Base-by-base conservation (phyloP, 164 flowering plant genomes). In the Sextonia rubra region DNA sequence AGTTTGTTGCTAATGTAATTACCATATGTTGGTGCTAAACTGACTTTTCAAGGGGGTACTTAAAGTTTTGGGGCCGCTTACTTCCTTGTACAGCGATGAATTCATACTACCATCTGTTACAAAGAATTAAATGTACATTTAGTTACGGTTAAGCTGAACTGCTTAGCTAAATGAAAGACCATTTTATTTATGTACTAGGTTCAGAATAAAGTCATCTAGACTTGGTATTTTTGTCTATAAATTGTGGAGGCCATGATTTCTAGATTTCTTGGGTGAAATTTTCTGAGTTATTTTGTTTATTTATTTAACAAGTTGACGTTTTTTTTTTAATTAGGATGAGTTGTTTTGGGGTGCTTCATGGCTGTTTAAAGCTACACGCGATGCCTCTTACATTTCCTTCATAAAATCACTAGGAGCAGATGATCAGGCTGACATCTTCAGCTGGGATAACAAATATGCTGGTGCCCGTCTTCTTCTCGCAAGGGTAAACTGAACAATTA, bases 361-460 rank as follows among this genome's bases (percentile, higher is more conserved):
- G 99, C 84, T 94, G 20, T 73, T 76, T 1, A 85, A 86, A 68
- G 98, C 97, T 7, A 90, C 99, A 18, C 86, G 86, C 29, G 83
- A 90, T 25, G 71, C n/a, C 18, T 73, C 69, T 1, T 94, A 92
- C 77, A 66, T 73, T n/a, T 84, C 84, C 60, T 62, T 84, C 25
- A 23, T 90, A 30, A 82, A 86, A 60, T 80, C 92, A 0, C 49
- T 89, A 55, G 97, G 90, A 48, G 90, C 79, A 5, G 75, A 77
- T 68, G 89, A 87, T 32, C 74, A 73, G 3, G 24, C 91, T 1
- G 92, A 91, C 77, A 79, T 87, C 69, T 94, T 94, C 80, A 90
- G 98, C 80, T 94, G 98, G 98, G 98, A 94, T 78, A 88, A 92
- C 85, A 94, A 94, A 71, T 85, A 55, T 62, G 97, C 97, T 11